phyloP scores from a whole-genome alignment of 106 monocot genomes.

The Apostasia ramifera region DNA sequence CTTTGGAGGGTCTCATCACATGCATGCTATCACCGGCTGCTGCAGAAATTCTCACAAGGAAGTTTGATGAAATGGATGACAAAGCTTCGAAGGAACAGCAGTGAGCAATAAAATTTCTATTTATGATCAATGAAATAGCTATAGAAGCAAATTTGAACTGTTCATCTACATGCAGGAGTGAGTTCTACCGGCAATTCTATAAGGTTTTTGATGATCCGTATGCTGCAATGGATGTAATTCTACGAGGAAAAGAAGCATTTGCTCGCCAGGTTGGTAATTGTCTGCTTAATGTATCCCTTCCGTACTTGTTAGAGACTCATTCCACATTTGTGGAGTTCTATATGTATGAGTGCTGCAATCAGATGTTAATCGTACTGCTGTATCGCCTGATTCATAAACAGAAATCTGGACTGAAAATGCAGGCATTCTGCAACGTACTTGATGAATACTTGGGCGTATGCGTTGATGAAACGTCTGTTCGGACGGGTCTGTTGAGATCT shows the following conservation, averaged over 20 bases:
- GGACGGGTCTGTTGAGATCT: background rate
- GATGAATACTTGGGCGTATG: conserved; percentile 31
- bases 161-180: conserved; percentile 37
- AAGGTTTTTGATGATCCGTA: conserved; percentile 78
- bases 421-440: conserved; percentile 39
- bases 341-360: background rate
- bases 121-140: no score
- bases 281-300: background rate
- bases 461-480: conserved; percentile 10
- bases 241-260: conserved; percentile 75
- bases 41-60: conserved; percentile 85
- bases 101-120: conserved; percentile 18
- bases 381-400: no score
- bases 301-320: background rate
- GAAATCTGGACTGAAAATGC: background rate
- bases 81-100: conserved; percentile 54
- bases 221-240: conserved; percentile 84
- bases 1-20: conserved; percentile 70
- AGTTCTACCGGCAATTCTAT: conserved; percentile 78
- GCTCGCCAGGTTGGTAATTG: conserved; percentile 61
- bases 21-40: conserved; percentile 60
- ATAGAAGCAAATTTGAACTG: background rate
- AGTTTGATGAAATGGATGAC: conserved; percentile 90
- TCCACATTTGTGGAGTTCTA: background rate
- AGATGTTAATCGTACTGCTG: background rate